These are phyloP conservation scores for Homolaphlyctis polyrhiza DNA, from an alignment of 371 early-diverging fungal genomes.

Conservation along the genomic window DNA sequence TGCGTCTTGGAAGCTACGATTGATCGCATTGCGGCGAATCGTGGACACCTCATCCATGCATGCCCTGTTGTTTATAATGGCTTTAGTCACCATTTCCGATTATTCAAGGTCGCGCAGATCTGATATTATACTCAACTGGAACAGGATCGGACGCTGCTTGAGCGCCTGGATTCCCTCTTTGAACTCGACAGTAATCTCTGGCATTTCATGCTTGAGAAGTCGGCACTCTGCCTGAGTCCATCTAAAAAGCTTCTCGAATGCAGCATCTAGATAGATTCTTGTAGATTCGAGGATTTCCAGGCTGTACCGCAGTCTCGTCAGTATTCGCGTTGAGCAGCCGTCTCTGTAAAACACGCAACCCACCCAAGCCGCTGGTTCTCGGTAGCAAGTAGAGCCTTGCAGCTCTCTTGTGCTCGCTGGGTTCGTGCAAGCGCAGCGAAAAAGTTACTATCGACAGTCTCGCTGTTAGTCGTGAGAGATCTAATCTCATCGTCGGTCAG, in stretches of 20 bases:
- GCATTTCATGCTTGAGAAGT: slow-evolving; percentile 62
- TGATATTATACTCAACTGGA: slow-evolving; percentile 45
- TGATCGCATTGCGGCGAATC: slow-evolving; percentile 65
- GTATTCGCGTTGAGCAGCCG: too few species aligned
- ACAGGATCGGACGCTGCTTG: slow-evolving; percentile 65
- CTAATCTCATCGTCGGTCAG: slow-evolving; percentile 59
- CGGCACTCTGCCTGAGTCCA: slow-evolving; percentile 77
- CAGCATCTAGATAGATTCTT: slow-evolving; percentile 63
- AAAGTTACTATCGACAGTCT: slow-evolving; percentile 54
- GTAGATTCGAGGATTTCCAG: slow-evolving; percentile 77
- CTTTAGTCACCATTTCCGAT: neutral
- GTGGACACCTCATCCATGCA: slow-evolving; percentile 69
- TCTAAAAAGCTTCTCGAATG: slow-evolving; percentile 68
- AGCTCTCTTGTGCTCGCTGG: slow-evolving; percentile 70
- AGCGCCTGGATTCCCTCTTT: slow-evolving; percentile 66
- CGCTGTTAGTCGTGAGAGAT: slow-evolving; percentile 45
- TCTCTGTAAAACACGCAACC: too few species aligned
- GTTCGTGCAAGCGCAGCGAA: slow-evolving; percentile 69
- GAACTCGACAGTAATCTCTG: slow-evolving; percentile 65
- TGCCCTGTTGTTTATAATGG: slow-evolving; percentile 33
- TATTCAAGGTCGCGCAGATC: neutral
- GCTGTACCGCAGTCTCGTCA: too few species aligned
- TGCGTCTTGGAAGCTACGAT: slow-evolving; percentile 70
- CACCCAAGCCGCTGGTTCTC: slow-evolving; percentile 76
- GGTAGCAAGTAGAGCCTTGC: slow-evolving; percentile 68